Base-by-base conservation (phyloP, 2,329 filamentous ascomycete genomes). In the Cladophialophora carrionii region DNA sequence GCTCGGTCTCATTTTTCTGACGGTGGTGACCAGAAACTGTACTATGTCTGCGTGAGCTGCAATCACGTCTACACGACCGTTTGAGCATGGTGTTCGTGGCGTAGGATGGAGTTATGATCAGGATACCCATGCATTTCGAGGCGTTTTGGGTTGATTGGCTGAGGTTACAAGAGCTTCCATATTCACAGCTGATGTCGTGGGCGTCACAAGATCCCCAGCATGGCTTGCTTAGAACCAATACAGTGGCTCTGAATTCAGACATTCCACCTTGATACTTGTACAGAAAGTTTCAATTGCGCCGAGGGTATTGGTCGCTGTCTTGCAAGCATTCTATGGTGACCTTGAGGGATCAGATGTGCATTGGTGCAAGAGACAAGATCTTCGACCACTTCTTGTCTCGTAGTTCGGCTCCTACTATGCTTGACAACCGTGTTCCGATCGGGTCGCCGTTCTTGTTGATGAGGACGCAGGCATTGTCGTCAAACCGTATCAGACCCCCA, bases 371-470 rank as follows among this genome's bases (percentile, higher is more conserved):
- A 72, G 91, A 96, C 76, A 99, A 80, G 74, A 99, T 98, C 86
- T 98, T 99, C 74, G 92, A 96, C 95, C 95, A 99, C 81, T 96
- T 90, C 84, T 91, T 95, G 76, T 91, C 87, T 76, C 91, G 88
- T 78, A 99, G 80, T 82, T 99, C 95, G 32, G 88, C 85, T 65
- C 92, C 95, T 52, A 99, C 95, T 52, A 98, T 87, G 84, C 87
- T 92, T 79, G 92, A 96, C 82, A 97, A 86, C 76, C 95, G 89
- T 17, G 90, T 92, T 59, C 95, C 95, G 72, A 99, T 91, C 26
- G 95, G 95, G 77, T 99, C 95, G 51, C 95, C 96, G 9, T 91
- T 85, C 85, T 98, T 99, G 82, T 96, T 98, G 78, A 99, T 90
- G 72, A 99, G 83, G 53, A 99, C 95, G 77, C 95, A 99, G 55